Evolutionary conservation across 768 basidiomycete genomes (phyloP).

Genomic region (Xerocomellus dryophilus): DNA sequence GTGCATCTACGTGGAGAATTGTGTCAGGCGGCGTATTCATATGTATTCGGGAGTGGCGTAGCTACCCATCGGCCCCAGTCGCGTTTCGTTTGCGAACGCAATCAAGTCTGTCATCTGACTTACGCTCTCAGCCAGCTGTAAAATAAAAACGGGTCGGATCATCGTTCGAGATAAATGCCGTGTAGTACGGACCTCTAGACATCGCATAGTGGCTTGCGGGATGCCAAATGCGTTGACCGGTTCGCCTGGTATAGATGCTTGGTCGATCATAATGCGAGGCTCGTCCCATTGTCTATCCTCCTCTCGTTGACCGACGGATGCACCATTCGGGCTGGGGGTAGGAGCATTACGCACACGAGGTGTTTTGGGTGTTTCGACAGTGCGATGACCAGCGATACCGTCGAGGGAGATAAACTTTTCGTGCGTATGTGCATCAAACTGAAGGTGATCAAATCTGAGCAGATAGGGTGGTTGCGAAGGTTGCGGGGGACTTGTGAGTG

Average conservation of each 20-base stretch:
- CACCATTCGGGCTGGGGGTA: slow-evolving; percentile 34
- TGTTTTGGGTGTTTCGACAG: slow-evolving; percentile 41
- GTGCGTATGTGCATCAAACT: slow-evolving; percentile 69
- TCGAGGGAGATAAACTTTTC: slow-evolving; percentile 76
- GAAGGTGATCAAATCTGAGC: slow-evolving; percentile 69
- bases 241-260: slow-evolving; percentile 70
- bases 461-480: slow-evolving; percentile 25
- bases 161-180: not conserved
- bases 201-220: slow-evolving; percentile 85
- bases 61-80: slow-evolving; percentile 67
- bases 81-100: slow-evolving; percentile 50
- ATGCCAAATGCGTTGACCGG: slow-evolving; percentile 88
- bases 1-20: slow-evolving; percentile 40
- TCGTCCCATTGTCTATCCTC: slow-evolving; percentile 69
- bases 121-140: slow-evolving; percentile 76
- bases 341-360: slow-evolving; percentile 34
- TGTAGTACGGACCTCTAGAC: slow-evolving; percentile 60
- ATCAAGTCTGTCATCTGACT: slow-evolving; percentile 79
- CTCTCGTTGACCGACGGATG: slow-evolving; percentile 32
- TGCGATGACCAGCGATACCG: slow-evolving; percentile 50
- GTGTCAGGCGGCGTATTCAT: slow-evolving; percentile 23
- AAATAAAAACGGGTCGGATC: slow-evolving; percentile 7
- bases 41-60: slow-evolving; percentile 27
- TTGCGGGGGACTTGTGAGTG: slow-evolving; percentile 16
- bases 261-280: slow-evolving; percentile 55